Conservation (phyloP, 768 basidiomycete genomes). For the Boletus huronensis region DNA sequence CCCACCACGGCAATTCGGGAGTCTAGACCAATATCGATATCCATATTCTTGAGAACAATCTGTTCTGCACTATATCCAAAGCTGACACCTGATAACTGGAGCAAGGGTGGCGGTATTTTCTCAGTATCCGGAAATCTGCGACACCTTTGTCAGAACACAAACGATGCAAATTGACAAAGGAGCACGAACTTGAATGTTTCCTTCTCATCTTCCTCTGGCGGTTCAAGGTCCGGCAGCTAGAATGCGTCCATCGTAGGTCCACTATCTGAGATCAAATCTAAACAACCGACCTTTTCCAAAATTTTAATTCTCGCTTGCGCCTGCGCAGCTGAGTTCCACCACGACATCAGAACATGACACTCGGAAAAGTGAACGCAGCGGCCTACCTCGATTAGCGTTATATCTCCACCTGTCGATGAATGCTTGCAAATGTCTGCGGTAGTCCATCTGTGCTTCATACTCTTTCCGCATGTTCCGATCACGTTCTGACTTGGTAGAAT, state of each 20-base stretch:
- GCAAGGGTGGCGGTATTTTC: constrained; percentile 92
- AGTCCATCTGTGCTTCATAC: constrained; percentile 94
- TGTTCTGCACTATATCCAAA: constrained; percentile 86
- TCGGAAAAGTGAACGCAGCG: not conserved
- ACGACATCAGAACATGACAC: constrained; percentile 1
- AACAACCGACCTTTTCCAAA: constrained; percentile 58
- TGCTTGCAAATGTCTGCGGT: constrained; percentile 91
- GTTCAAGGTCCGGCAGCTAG: constrained; percentile 87
- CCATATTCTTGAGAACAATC: constrained; percentile 69
- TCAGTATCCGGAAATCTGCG: constrained; percentile 89
- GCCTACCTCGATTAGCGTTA: constrained; percentile 83
- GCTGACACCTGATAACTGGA: constrained; percentile 87
- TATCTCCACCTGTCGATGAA: constrained; percentile 99
- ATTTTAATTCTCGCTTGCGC: constrained; percentile 79
- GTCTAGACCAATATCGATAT: constrained; percentile 93
- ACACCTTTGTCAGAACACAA: not conserved
- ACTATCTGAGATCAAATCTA: not conserved
- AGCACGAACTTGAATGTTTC: constrained; percentile 79
- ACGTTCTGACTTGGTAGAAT: constrained; percentile 95
- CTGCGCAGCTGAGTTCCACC: constrained; percentile 62
- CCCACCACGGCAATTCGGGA: constrained; percentile 94
- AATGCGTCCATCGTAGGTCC: not conserved
- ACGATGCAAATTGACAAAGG: not conserved
- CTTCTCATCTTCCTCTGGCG: constrained; percentile 88
- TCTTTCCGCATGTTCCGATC: constrained; percentile 89